Conservation (phyloP, 495 filamentous ascomycete species). For the Neurospora sp. region DNA sequence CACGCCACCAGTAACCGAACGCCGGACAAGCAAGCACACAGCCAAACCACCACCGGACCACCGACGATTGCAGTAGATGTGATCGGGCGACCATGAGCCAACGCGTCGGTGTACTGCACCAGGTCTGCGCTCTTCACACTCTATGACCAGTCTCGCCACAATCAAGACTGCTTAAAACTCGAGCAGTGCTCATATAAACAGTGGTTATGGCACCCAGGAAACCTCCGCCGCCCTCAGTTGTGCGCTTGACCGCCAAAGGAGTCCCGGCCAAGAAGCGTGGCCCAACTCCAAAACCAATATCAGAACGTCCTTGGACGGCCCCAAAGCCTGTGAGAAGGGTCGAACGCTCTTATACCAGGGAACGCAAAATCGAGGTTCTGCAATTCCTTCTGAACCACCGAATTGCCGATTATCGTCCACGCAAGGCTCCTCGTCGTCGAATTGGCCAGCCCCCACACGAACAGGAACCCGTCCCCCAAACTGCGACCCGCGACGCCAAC, state of each 20-base stretch:
- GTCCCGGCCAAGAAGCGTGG: constrained; percentile 8
- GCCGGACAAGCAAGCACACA: background rate
- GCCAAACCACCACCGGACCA: background rate
- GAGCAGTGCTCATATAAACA: background rate
- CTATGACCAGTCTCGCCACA: background rate
- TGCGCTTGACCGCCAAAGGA: constrained; percentile 8
- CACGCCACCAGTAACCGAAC: background rate
- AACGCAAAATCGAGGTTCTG: constrained; percentile 22
- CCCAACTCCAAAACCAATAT: constrained; percentile 12
- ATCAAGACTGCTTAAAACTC: background rate
- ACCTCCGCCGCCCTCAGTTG: background rate
- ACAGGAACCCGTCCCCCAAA: background rate
- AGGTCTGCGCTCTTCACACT: background rate
- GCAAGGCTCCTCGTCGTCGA: constrained; percentile 10
- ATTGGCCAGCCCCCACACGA: constrained; percentile 14
- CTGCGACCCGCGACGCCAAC: background rate
- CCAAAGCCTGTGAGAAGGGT: constrained; percentile 13
- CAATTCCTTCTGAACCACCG: constrained; percentile 18
- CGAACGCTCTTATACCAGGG: constrained; percentile 14
- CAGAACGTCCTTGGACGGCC: constrained; percentile 8
- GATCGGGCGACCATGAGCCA: background rate
- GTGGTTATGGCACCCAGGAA: background rate
- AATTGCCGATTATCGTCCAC: constrained; percentile 7
- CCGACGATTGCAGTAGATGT: background rate
- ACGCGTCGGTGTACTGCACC: background rate